A percentile compares a stretch with the other conserved stretches of the same genome.
These are phyloP conservation scores for Berberis thunbergii DNA, from an alignment of 164 flowering plant genomes.

Conservation along the genomic window DNA sequence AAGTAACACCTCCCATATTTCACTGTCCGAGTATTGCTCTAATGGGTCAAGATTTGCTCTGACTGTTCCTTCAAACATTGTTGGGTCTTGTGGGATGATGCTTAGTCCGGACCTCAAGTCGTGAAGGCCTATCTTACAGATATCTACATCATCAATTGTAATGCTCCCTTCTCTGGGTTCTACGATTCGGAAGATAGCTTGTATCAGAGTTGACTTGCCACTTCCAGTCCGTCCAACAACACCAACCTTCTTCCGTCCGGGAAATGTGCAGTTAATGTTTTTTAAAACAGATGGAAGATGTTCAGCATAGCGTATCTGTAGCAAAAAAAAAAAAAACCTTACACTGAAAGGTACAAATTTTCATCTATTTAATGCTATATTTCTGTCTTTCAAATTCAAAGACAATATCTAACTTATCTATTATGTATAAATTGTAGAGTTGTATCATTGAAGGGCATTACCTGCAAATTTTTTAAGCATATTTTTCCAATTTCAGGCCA, in stretches of 20 bases:
- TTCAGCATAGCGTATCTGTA: conserved; percentile 30
- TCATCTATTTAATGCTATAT: no score
- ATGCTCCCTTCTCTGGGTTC: conserved; percentile 81
- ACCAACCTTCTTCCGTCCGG: conserved; percentile 28
- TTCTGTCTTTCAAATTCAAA: no score
- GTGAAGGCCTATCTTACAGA: conserved; percentile 74
- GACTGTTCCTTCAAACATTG: conserved; percentile 86
- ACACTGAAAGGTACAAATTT: no score
- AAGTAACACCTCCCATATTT: conserved; percentile 70
- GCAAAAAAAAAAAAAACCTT: background rate
- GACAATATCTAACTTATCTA: no score
- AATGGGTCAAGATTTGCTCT: conserved; percentile 88
- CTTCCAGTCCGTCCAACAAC: conserved; percentile 34
- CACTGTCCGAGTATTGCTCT: conserved; percentile 45
- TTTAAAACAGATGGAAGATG: conserved; percentile 30
- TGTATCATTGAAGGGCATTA: conserved; percentile 10
- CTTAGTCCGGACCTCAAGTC: conserved; percentile 82
- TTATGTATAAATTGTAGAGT: background rate
- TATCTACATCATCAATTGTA: conserved; percentile 66
- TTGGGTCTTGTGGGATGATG: conserved; percentile 93
- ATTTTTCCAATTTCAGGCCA: conserved; percentile 84
- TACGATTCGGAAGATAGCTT: conserved; percentile 68
- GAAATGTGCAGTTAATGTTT: conserved; percentile 27
- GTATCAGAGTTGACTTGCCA: conserved; percentile 34
- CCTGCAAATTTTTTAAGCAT: conserved; percentile 67